These are phyloP conservation scores for Cercospora sojina DNA, from an alignment of 2,329 filamentous ascomycete species.

Conservation along the genomic window DNA sequence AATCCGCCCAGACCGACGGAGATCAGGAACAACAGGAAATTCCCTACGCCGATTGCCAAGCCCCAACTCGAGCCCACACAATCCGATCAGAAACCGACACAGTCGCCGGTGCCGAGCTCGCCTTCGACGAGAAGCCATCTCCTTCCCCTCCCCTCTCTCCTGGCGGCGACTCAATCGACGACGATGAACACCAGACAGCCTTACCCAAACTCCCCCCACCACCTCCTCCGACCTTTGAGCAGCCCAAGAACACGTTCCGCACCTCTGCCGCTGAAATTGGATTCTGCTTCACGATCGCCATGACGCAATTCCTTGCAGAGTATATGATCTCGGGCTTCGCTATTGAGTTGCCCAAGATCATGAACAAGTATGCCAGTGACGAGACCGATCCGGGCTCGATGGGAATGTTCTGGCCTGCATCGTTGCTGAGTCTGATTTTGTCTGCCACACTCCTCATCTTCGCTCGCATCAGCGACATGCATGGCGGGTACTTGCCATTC, in stretches of 20 bases:
- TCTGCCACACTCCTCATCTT: conserved; percentile 38
- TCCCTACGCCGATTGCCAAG: background rate
- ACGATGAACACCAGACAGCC: background rate
- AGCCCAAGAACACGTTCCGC: conserved; percentile 31
- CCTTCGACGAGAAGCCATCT: conserved; percentile 12
- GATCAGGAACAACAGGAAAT: background rate
- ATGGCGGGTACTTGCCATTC: conserved; percentile 39
- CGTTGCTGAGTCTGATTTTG: conserved; percentile 38
- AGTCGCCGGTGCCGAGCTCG: conserved; percentile 3
- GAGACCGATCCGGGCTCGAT: conserved; percentile 19
- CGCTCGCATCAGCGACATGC: conserved; percentile 39
- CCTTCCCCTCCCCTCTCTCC: conserved; percentile 3
- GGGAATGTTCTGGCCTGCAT: conserved; percentile 40
- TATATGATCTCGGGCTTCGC: conserved; percentile 42
- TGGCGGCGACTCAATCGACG: background rate
- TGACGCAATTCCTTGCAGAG: conserved; percentile 40
- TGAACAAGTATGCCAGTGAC: conserved; percentile 15
- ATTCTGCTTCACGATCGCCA: conserved; percentile 40
- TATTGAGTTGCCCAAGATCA: conserved; percentile 36
- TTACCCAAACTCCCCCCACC: background rate
- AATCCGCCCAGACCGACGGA: conserved; percentile 16
- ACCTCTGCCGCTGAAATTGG: conserved; percentile 35
- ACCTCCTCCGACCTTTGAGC: background rate
- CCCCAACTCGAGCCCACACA: conserved; percentile 14
- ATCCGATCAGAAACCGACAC: conserved; percentile 19